These are phyloP conservation scores for Eucalyptus tenuipes DNA, from an alignment of 345 rosid genomes.

Conservation along the genomic window DNA sequence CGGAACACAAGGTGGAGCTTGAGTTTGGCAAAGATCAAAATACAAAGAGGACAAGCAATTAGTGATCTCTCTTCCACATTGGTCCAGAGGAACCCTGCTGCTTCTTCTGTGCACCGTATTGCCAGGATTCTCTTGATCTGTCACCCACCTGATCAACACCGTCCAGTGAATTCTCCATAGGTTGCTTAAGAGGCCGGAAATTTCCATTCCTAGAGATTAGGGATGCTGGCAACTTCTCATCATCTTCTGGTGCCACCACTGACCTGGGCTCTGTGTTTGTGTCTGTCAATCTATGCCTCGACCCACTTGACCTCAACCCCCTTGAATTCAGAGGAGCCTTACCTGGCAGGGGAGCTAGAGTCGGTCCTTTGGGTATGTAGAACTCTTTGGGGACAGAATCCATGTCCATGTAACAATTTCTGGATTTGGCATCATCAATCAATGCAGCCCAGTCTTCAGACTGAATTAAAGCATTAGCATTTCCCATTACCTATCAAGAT, in stretches of 20 bases:
- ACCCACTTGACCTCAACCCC: conserved; percentile 61
- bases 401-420: conserved; percentile 92
- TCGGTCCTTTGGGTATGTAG: conserved; percentile 30
- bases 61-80: not conserved
- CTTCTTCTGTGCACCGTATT: conserved; percentile 51
- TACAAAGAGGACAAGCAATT: not conserved
- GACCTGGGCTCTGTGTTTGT: conserved; percentile 55
- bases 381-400: conserved; percentile 82
- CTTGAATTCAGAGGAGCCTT: conserved; percentile 45
- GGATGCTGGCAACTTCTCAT: conserved; percentile 42
- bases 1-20: not conserved
- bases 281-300: conserved; percentile 58
- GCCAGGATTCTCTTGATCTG: conserved; percentile 73
- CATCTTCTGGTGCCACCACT: conserved; percentile 67
- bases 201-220: conserved; percentile 46
- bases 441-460: conserved; percentile 97
- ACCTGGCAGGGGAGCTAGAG: conserved; percentile 30
- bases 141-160: conserved; percentile 54
- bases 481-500: conserved; percentile 81
- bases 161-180: conserved; percentile 45
- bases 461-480: conserved; percentile 68
- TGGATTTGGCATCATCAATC: conserved; percentile 72
- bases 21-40: not conserved
- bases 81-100: conserved; percentile 5
- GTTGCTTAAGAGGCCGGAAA: conserved; percentile 21